Evolutionary conservation across 805 yeast genomes (phyloP), one percentile per base, ranked within the genome.

Genomic region (Metschnikowia arizonensis): DNA sequence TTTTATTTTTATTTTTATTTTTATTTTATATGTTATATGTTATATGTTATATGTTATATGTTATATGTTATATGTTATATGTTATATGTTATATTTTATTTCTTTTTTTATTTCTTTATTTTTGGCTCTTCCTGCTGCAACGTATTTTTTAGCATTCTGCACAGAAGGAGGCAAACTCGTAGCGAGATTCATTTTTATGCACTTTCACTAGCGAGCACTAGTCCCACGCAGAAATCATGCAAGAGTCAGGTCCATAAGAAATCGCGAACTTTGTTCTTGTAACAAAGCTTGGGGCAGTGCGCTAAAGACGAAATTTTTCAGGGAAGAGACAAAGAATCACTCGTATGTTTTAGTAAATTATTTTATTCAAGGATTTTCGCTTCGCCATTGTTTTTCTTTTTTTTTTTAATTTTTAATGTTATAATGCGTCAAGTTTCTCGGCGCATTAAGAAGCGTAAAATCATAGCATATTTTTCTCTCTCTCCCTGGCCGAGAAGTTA

Each of bases 221-320:
- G 40, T 18, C 38, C 38, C 12, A 7, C 32, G 18, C 31, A 36
- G 33, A 37, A 26, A 28, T 28, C 40, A 37, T 37, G 40, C 40
- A 37, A 37, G 32, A 18, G 25, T 19, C 25, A 18, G 33, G 8
- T 29, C 18, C 12, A 18, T 5, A 31, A 6, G 10, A 23, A 14
- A 23, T 1, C 18, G 24, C 37, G 37, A 21, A 12, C 37, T 33
- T 34, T 34, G 38, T 33, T 33, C 36, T 33, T 15, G 17, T 8
- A 33, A 33, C 36, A 33, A 21, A 33, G 36, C 25, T 18, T 12
- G 10, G 7, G 24, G 25, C 17, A n/a, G 12, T 33, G 36, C 36
- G 31, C 15, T n/a, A 28, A n/a, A 9, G 15, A 28, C 11, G 17
- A 2, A 12, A 4, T 12, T 12, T 12, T 28, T n/a, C 31, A 5